Conservation (phyloP, 2,329 filamentous ascomycete species). For the Helicocarpus griseus region DNA sequence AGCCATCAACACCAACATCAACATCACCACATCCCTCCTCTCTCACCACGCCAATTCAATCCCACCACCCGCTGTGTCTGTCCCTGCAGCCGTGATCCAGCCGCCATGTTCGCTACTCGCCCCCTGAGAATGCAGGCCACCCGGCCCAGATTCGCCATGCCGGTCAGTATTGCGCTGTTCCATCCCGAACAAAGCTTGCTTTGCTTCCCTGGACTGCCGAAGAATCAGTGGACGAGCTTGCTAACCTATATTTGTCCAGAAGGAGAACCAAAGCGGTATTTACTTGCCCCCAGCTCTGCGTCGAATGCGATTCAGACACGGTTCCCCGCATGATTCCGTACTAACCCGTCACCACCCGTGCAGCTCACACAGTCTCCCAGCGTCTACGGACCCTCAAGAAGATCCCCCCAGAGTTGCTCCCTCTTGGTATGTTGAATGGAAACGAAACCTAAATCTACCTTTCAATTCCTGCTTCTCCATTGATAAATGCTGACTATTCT, state of each 20-base stretch:
- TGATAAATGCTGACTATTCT: too few relatives aligned
- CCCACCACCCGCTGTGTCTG: not conserved
- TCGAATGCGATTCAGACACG: not conserved
- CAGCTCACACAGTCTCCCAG: conserved; percentile 95
- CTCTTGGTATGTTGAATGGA: conserved; percentile 64
- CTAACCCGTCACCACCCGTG: not conserved
- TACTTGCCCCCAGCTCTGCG: not conserved
- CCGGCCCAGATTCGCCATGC: conserved; percentile 46
- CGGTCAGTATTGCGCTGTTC: conserved; percentile 47
- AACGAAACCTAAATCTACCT: conserved; percentile 3
- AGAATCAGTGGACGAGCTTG: conserved; percentile 14
- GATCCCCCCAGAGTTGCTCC: conserved; percentile 88
- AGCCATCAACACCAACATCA: not conserved
- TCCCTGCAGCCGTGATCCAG: conserved; percentile 1
- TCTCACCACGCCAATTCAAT: not conserved
- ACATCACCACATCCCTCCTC: not conserved
- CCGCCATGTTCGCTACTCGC: conserved; percentile 56
- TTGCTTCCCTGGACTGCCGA: conserved; percentile 8
- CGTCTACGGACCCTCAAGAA: conserved; percentile 80
- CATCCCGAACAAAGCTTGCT: conserved; percentile 4
- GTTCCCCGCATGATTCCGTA: not conserved
- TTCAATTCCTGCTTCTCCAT: conserved; percentile 1
- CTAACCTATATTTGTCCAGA: conserved; percentile 41
- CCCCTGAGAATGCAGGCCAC: conserved; percentile 53
- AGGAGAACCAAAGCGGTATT: conserved; percentile 56